Conservation (phyloP, 768 basidiomycete genomes). For the Termitomyces sp. region DNA sequence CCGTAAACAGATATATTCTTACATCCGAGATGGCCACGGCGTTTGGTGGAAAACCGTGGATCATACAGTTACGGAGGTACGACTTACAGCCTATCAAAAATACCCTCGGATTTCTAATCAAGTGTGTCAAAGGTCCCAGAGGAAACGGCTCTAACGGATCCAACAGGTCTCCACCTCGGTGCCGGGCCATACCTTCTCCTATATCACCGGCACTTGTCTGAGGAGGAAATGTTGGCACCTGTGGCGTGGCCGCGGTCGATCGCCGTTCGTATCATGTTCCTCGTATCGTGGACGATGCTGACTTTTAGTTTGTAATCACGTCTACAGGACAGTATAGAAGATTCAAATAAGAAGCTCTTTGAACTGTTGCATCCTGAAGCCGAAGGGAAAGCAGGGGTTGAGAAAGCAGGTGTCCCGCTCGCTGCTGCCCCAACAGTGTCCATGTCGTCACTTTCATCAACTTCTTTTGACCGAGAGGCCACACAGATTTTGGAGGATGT, state of each 20-base stretch:
- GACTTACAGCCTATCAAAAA: neutral
- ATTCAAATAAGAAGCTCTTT: conserved; percentile 35
- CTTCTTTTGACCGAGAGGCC: neutral
- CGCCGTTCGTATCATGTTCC: conserved; percentile 26
- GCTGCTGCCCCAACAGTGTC: conserved; percentile 1
- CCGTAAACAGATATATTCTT: conserved; percentile 76
- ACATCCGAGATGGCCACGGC: conserved; percentile 60
- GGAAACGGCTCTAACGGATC: conserved; percentile 64
- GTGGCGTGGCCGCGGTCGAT: conserved; percentile 37
- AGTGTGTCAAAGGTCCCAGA: conserved; percentile 58
- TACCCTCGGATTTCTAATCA: neutral
- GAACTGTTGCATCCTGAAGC: conserved; percentile 6
- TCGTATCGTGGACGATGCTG: neutral
- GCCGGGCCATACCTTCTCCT: conserved; percentile 81
- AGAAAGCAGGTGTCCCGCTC: neutral
- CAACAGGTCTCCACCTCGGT: conserved; percentile 68
- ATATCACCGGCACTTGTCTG: conserved; percentile 49
- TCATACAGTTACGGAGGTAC: conserved; percentile 62
- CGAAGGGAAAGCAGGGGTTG: neutral
- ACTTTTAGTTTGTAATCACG: neutral
- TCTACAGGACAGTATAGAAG: conserved; percentile 32
- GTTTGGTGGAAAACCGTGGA: conserved; percentile 85
- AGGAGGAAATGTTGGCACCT: conserved; percentile 34
- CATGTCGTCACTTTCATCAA: neutral
- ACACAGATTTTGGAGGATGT: conserved; percentile 2